phyloP scores from a whole-genome alignment of 73 alveolate genomes.

The Paramecium octaurelia region DNA sequence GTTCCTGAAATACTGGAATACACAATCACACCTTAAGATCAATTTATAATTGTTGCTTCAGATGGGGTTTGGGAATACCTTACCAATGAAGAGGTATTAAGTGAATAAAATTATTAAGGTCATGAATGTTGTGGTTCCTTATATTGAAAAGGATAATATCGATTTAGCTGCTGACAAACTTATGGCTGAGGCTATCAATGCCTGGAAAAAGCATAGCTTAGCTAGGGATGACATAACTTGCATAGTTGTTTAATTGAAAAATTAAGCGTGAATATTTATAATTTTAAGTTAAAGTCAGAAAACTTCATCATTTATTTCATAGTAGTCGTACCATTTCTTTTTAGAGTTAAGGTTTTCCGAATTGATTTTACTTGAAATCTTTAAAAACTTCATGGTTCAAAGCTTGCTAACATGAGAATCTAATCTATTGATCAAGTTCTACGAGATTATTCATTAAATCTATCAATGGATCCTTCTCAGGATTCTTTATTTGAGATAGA shows the following conservation, averaged over 20 bases:
- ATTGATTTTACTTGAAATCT: neutral
- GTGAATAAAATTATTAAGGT: neutral
- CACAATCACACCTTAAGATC: slow-evolving; percentile 42
- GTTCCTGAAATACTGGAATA: slow-evolving; percentile 68
- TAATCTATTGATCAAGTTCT: neutral
- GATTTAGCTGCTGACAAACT: slow-evolving; percentile 58
- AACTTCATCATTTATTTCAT: neutral
- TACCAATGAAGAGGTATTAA: slow-evolving; percentile 30
- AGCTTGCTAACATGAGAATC: neutral
- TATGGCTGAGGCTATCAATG: slow-evolving; percentile 51
- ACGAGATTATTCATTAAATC: neutral
- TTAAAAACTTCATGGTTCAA: neutral
- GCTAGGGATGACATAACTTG: slow-evolving; percentile 63
- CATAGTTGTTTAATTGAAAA: slow-evolving; percentile 49
- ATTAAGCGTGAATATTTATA: neutral
- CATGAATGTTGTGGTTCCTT: slow-evolving; percentile 33
- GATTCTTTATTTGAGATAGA: neutral
- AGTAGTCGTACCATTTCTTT: neutral
- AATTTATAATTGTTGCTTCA: slow-evolving; percentile 52
- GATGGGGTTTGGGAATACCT: slow-evolving; percentile 64
- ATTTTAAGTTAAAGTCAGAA: neutral
- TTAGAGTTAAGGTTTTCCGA: neutral
- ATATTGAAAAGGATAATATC: slow-evolving; percentile 29
- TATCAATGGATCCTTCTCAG: neutral
- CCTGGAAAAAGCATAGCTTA: slow-evolving; percentile 60